phyloP scores from a whole-genome alignment of 164 flowering plant species.

The Vitis vinifera region DNA sequence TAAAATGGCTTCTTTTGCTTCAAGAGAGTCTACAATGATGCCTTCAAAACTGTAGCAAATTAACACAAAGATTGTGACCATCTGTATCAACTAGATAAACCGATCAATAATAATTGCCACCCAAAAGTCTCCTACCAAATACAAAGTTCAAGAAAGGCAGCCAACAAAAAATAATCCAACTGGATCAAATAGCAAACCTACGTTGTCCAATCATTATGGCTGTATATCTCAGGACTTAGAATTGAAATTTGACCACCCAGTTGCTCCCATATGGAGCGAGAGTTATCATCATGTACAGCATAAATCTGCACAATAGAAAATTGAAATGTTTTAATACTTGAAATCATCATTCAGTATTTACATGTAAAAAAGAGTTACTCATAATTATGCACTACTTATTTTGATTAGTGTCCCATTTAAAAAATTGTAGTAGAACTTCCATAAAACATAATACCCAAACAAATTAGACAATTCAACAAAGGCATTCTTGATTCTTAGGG shows the following conservation, averaged over 20 bases:
- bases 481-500: no score
- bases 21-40: constrained; percentile 70
- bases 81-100: not conserved
- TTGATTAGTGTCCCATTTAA: no score
- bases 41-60: constrained; percentile 77
- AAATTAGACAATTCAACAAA: no score
- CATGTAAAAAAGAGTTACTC: not conserved
- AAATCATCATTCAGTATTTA: not conserved
- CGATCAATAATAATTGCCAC: not conserved
- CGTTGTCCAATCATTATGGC: constrained; percentile 84
- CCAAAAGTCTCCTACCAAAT: not conserved
- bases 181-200: constrained; percentile 37
- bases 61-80: constrained; percentile 12
- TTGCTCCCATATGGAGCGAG: constrained; percentile 63
- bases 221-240: constrained; percentile 46
- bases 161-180: not conserved
- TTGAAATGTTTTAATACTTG: constrained; percentile 3
- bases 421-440: no score
- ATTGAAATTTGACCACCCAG: constrained; percentile 56
- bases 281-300: constrained; percentile 62
- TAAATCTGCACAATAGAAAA: constrained; percentile 53
- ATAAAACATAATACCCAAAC: no score
- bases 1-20: constrained; percentile 64
- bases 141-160: not conserved
- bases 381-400: not conserved